Conservation (phyloP, 306 rosid genomes). For the Chamaecrista fasciculata region DNA sequence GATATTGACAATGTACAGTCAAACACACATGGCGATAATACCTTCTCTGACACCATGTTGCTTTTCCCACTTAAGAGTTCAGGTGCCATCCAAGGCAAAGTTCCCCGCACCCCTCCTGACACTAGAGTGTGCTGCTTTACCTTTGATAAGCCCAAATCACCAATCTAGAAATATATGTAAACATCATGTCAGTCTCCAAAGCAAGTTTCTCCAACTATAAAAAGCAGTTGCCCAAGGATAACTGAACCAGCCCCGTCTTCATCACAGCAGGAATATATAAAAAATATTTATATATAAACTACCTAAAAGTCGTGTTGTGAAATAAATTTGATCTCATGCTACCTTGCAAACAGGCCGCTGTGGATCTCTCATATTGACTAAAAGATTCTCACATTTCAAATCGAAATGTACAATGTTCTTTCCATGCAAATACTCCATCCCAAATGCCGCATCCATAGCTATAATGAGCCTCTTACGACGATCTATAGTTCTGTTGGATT, state of each 20-base stretch:
- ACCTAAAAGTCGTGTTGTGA: neutral
- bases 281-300: constrained; percentile 3
- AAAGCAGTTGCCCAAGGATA: neutral
- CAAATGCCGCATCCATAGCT: constrained; percentile 99
- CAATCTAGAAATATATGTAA: constrained; percentile 58
- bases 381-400: constrained; percentile 93
- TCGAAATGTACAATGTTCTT: constrained; percentile 97
- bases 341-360: constrained; percentile 99
- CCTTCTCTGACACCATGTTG: constrained; percentile 97
- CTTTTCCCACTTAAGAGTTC: constrained; percentile 99
- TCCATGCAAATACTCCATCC: constrained; percentile 98
- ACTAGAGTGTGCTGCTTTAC: constrained; percentile 95
- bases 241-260: neutral
- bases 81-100: constrained; percentile 99
- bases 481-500: constrained; percentile 81
- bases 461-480: constrained; percentile 98
- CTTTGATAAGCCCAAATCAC: constrained; percentile 97
- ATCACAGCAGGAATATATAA: neutral
- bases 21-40: constrained; percentile 33
- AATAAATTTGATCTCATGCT: constrained; percentile 6
- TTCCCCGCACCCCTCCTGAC: constrained; percentile 99
- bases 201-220: neutral
- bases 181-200: constrained; percentile 29
- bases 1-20: constrained; percentile 11
- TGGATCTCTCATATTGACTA: constrained; percentile 98